Evolutionary conservation across 1,284 basidiomycete species (phyloP), one percentile per base, ranked within the genome.

Genomic region (Trichosporon coremiiforme): DNA sequence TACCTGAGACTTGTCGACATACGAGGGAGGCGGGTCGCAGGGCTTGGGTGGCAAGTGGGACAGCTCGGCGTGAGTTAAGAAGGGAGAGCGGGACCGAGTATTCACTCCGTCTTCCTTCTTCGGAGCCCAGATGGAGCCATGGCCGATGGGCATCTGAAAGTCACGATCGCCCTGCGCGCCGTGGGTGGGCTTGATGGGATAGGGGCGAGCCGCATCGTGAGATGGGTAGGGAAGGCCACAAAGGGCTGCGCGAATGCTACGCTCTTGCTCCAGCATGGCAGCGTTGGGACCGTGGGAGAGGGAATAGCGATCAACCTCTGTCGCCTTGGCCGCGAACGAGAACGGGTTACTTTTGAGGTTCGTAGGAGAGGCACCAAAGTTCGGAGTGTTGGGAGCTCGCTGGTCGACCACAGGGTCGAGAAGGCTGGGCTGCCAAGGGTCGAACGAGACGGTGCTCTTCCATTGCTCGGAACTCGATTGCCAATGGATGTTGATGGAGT

Each of bases 401-500:
- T 62, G 57, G 7, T 62, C 15, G 57, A 62, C 57, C 5, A 62
- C 17, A 0, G 57, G 57, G 33, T 62, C 57, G 9, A 62, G 33
- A 1, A 31, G 31, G 13, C 33, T 62, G 17, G 57, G 57, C 8
- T 62, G 57, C 31, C 31, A 62, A 6, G 57, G 57, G 57, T 62
- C 57, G 57, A 62, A 62, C 15, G 29, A 33, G 31, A 35, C 57
- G 17, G 57, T 62, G 57, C 57, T 35, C 57, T 62, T 62, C 29
- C 29, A 62, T 31, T 62, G 31, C 17, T 62, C 57, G 31, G 29
- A 9, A 22, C 57, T 62, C 29, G 57, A 33, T 62, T 62, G 29
- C 57, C 57, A 62, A 2, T 62, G 57, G 57, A 62, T n/a, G 57
- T 62, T 62, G 57, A 62, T 33, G n/a, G 31, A 35, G 17, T 62